Base-by-base conservation (phyloP, 352 stramenopile species). In the Phytophthora ramorum region DNA sequence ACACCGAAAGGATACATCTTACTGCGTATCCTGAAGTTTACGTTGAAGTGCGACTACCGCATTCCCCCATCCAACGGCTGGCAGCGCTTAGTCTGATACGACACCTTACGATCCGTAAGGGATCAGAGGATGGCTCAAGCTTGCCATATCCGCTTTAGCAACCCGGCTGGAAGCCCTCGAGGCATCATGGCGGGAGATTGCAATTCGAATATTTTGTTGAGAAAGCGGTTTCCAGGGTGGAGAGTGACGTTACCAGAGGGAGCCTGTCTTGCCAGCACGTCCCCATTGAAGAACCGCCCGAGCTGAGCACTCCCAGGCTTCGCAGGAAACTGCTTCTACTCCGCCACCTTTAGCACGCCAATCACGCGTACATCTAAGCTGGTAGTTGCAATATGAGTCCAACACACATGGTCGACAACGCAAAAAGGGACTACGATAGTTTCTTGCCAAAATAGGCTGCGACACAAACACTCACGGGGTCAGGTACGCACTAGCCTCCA, bases 401-500 rank as follows among this genome's bases (percentile, higher is more conserved):
- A 7, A 9, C 47, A 41, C 14, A 66, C 47, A 59, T 51, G 24
- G 58, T 40, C 58, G 5, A 38, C 44, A 30, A 48, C 37, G 38
- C 47, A 50, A 41, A 24, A 38, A 38, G 10, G 26, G n/a, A n/a
- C 7, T 22, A 49, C 19, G 20, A 49, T 37, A 58, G 45, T 30
- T 26, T n/a, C 37, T 51, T 37, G 54, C 32, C 47, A 24, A 48
- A 59, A 54, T 51, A 65, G 14, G 43, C 47, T 35, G 24, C n/a
- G 35, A 58, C 45, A 8, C 17, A 53, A 14, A 30, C 48, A 55
- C 45, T 37, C 71, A 80, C 9, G 73, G 50, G 20, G 69, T 71
- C 30, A 81, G 35, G 53, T 83, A 88, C 59, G 90, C 84, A 32
- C 69, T 76, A 0, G 72, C 58, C 9, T 88, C 80, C 60, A 87